phyloP scores from a whole-genome alignment of 2,329 filamentous ascomycete genomes.

The Pestalotiopsis sp. region DNA sequence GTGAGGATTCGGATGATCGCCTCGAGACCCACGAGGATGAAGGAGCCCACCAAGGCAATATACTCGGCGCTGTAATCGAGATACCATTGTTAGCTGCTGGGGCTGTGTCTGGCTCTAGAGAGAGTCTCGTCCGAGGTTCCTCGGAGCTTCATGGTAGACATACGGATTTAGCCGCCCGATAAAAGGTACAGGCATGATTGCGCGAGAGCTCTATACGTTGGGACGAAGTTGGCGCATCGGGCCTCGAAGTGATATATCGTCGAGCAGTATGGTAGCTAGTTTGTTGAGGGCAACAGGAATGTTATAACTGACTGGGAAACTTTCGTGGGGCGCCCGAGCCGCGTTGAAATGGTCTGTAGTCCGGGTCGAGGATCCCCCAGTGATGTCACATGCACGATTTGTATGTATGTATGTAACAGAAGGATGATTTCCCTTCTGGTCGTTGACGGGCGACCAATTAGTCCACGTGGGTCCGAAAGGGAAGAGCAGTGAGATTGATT shows the following conservation, averaged over 20 bases:
- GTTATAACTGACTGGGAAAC: neutral
- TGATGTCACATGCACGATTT: constrained; percentile 30
- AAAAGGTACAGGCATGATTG: constrained; percentile 41
- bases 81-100: neutral
- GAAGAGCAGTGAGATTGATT: neutral
- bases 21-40: constrained; percentile 82
- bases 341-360: constrained; percentile 9
- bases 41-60: constrained; percentile 80
- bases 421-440: constrained; percentile 7
- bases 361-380: constrained; percentile 14
- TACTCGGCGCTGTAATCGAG: constrained; percentile 71
- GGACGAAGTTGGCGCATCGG: neutral
- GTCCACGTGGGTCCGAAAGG: neutral
- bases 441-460: constrained; percentile 1
- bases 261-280: neutral
- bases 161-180: constrained; percentile 43
- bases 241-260: neutral
- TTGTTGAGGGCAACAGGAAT: neutral
- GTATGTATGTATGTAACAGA: neutral
- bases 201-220: neutral
- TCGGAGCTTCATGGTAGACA: constrained; percentile 23
- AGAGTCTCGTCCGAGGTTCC: constrained; percentile 15
- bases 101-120: constrained; percentile 16
- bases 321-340: constrained; percentile 12
- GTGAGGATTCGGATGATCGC: constrained; percentile 83